Conservation (phyloP, 768 basidiomycete genomes). For the Suillus ampliporus region DNA sequence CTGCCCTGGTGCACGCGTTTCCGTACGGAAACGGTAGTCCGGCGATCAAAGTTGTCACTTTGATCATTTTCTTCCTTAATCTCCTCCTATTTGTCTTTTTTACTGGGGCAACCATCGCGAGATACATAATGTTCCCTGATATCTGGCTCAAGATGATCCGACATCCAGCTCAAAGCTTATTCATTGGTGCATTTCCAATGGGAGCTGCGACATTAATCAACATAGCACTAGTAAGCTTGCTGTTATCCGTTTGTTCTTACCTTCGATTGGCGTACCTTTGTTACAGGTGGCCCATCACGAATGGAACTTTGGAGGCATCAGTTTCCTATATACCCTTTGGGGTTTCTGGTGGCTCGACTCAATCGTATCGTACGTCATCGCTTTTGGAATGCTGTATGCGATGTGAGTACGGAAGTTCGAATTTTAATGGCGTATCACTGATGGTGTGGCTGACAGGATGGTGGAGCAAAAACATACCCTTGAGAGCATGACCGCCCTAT, state of each 20-base stretch:
- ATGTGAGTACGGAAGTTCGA: conserved; percentile 40
- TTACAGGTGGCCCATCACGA: conserved; percentile 40
- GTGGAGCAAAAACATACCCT: conserved; percentile 47
- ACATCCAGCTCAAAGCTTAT: conserved; percentile 52
- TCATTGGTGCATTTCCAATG: conserved; percentile 51
- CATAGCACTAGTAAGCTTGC: conserved; percentile 39
- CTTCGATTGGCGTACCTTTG: background rate
- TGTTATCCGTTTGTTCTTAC: background rate
- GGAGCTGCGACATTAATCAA: conserved; percentile 51
- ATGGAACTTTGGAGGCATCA: conserved; percentile 40
- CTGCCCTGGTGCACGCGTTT: conserved; percentile 47
- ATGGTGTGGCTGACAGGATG: conserved; percentile 40
- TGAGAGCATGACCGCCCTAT: conserved; percentile 47
- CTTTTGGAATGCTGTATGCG: conserved; percentile 54
- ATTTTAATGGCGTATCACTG: conserved; percentile 3
- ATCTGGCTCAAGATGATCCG: conserved; percentile 52
- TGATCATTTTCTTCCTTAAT: conserved; percentile 47
- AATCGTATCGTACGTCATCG: conserved; percentile 45
- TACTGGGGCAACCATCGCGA: conserved; percentile 38
- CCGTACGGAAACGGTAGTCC: conserved; percentile 46
- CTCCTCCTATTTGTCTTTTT: conserved; percentile 45
- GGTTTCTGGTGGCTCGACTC: conserved; percentile 59
- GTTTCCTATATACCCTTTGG: conserved; percentile 49
- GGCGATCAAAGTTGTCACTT: conserved; percentile 40
- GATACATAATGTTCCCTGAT: conserved; percentile 48